A percentile compares a stretch with the other conserved stretches of the same genome.
Evolutionary conservation across 164 flowering plant species (phyloP).

Genomic region (Nelumbo lutea): DNA sequence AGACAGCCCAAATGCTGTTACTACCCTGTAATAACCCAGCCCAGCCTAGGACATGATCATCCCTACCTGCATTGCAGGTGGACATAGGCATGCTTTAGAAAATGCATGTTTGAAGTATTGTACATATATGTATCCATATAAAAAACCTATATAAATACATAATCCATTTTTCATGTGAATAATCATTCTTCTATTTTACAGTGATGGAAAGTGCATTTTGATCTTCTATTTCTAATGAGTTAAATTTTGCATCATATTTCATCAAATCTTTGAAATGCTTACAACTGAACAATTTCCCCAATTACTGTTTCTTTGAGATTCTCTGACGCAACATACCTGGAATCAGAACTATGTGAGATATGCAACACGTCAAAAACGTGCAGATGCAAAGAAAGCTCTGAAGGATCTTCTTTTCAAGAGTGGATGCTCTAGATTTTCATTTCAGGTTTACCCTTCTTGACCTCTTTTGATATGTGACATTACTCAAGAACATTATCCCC

Average conservation of each 20-base stretch:
- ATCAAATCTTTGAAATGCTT: neutral
- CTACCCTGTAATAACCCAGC: too few relatives aligned
- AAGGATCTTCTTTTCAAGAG: slow-evolving; percentile 44
- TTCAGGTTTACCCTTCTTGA: slow-evolving; percentile 28
- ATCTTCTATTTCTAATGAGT: too few relatives aligned
- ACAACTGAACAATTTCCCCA: too few relatives aligned
- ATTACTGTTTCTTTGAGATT: neutral
- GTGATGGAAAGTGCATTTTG: too few relatives aligned
- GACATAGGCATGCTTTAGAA: neutral
- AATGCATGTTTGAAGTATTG: neutral
- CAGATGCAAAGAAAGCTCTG: slow-evolving; percentile 72
- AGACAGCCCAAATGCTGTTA: too few relatives aligned
- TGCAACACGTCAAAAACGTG: slow-evolving; percentile 61
- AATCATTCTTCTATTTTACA: too few relatives aligned
- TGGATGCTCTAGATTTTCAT: slow-evolving; percentile 30
- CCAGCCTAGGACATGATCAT: too few relatives aligned
- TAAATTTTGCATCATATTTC: too few relatives aligned
- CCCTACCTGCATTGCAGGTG: neutral
- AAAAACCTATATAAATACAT: too few relatives aligned
- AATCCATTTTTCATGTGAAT: too few relatives aligned
- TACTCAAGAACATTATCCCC: neutral
- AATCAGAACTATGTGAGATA: slow-evolving; percentile 45
- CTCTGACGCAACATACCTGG: slow-evolving; percentile 10
- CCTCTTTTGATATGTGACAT: neutral
- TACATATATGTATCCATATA: too few relatives aligned